These are phyloP conservation scores for Diatrype stigma DNA, from an alignment of 2,329 filamentous ascomycete genomes.

Conservation along the genomic window DNA sequence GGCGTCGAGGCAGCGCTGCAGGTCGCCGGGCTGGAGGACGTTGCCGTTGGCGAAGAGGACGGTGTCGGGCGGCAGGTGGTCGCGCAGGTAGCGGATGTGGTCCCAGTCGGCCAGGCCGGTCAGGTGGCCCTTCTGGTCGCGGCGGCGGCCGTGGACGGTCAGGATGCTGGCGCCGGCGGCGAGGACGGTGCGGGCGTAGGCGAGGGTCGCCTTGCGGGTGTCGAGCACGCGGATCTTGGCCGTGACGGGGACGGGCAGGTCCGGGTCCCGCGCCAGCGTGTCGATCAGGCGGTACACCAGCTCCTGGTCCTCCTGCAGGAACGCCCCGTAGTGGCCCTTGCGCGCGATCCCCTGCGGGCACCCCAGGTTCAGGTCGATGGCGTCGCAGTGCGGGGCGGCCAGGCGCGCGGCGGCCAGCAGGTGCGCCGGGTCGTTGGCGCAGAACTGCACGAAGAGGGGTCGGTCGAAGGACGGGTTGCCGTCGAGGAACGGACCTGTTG, in stretches of 20 bases:
- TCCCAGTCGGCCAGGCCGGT: constrained; percentile 91
- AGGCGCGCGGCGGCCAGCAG: constrained; percentile 73
- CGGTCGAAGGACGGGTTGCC: constrained; percentile 81
- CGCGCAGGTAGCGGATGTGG: constrained; percentile 76
- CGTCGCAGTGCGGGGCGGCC: constrained; percentile 85
- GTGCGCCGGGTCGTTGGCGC: constrained; percentile 79
- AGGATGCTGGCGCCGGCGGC: constrained; percentile 87
- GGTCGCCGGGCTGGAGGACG: constrained; percentile 73
- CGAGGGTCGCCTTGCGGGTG: constrained; percentile 77
- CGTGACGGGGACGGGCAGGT: constrained; percentile 80
- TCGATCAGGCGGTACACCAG: constrained; percentile 80
- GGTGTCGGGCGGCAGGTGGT: constrained; percentile 78
- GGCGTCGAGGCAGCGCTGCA: constrained; percentile 70
- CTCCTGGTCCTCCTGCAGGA: constrained; percentile 88
- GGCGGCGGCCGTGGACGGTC: constrained; percentile 81
- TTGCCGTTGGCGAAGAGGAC: constrained; percentile 98
- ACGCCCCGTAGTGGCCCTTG: constrained; percentile 88
- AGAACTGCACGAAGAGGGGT: constrained; percentile 94
- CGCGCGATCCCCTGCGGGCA: constrained; percentile 94
- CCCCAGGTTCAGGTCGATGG: constrained; percentile 90
- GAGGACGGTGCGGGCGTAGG: constrained; percentile 84
- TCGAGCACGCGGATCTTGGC: constrained; percentile 93
- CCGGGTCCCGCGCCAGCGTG: constrained; percentile 71
- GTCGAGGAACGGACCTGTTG: constrained; percentile 61
- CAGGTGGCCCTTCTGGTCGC: constrained; percentile 94